Percentiles rank a stretch among this genome's conserved stretches.
Evolutionary conservation across 2,329 filamentous ascomycete species (phyloP).

Genomic region (Graphilbum fragrans): DNA sequence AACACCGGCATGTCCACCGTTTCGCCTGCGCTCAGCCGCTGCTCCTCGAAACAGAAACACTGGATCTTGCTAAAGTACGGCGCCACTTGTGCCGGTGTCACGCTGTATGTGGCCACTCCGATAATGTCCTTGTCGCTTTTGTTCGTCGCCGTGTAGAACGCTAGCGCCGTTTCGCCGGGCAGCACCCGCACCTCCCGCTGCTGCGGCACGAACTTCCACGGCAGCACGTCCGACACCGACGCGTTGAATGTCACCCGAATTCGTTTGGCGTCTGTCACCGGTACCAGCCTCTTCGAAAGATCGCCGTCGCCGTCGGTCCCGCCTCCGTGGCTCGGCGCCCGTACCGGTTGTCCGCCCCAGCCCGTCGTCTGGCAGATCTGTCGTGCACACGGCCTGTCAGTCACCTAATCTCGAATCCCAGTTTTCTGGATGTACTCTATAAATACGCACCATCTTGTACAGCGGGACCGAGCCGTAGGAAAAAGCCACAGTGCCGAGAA

Average conservation of each 20-base stretch:
- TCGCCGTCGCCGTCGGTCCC: constrained; percentile 43
- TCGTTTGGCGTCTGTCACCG: constrained; percentile 68
- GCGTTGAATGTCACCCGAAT: constrained; percentile 94
- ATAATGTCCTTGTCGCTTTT: constrained; percentile 86
- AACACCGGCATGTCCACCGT: constrained; percentile 99
- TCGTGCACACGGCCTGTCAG: neutral
- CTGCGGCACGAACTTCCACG: constrained; percentile 95
- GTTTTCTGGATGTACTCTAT: neutral
- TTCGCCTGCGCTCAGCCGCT: constrained; percentile 87
- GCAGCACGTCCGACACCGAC: constrained; percentile 85
- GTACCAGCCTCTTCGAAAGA: constrained; percentile 63
- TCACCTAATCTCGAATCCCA: neutral
- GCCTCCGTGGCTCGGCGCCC: constrained; percentile 57
- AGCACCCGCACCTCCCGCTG: constrained; percentile 93
- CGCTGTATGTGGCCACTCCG: constrained; percentile 93
- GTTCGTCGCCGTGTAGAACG: constrained; percentile 97
- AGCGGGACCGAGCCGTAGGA: constrained; percentile 76
- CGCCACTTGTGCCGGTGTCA: constrained; percentile 88
- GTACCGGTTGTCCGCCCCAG: constrained; percentile 87
- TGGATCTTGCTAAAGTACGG: constrained; percentile 99
- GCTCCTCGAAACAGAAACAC: constrained; percentile 98
- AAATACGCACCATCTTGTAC: constrained; percentile 63
- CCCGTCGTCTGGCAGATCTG: constrained; percentile 77
- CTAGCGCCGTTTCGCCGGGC: constrained; percentile 90
- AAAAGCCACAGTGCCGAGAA: constrained; percentile 66